Evolutionary conservation across 1,139 yeast species (phyloP), one percentile per base, ranked within the genome.

Genomic region (Candida sp.): DNA sequence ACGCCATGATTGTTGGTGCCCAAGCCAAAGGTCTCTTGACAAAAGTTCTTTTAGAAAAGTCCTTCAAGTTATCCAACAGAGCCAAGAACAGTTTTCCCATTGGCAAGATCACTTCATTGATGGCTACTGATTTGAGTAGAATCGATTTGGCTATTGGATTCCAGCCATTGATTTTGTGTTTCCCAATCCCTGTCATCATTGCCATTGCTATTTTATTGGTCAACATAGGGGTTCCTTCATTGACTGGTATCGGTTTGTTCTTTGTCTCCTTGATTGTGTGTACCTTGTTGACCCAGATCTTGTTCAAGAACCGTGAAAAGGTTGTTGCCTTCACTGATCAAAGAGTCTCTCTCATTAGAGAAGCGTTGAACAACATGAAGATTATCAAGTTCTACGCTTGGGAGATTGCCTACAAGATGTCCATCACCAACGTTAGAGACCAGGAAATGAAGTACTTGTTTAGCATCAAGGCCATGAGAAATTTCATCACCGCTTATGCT

Each of bases 1-100:
- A 67, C 50, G 72, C 81, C 39, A 77, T 76, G 81, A 65, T 75
- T 47, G 67, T 76, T n/a, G 82, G 81, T 26, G 81, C 81, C n/a
- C 75, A 72, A 53, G 57, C 68, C 39, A 77, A 76, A 59, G 69
- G 78, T 33, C 66, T 77, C 7, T 63, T 77, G 49, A 74, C 81
- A n/a, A 76, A 73, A 52, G 68, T 72, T 4, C 59, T 77, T 26
- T 61, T 77, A 40, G 57, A 71, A 44, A 77, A 77, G 56, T 70
- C 79, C 3, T 76, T 77, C 62, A 67, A 63, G 41, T 64, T 77
- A 54, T 68, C 69, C 47, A 65, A 74, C 3, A 67, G 65, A 54
- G 62, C 78, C 5, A 71, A 65, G 52, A 68, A 68, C 54, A 59
- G 65, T 47, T 77, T 75, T 56, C 68, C 80, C 4, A 63, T 68